Evolutionary conservation across 768 basidiomycete genomes (phyloP), one percentile per base, ranked within the genome.

Genomic region (Dendrothele bispora): DNA sequence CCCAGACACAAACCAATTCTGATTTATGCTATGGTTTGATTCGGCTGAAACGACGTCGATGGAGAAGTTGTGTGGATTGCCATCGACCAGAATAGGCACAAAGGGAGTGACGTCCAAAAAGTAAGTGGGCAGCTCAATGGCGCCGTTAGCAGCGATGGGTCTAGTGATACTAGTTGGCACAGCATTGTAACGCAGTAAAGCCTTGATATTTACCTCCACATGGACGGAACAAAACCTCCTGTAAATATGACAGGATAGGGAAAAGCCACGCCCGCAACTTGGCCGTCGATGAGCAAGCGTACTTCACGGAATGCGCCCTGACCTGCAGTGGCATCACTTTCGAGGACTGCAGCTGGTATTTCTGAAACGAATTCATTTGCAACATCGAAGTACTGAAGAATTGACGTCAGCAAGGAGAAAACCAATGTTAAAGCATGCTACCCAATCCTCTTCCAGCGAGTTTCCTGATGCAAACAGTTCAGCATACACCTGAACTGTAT

Each of bases 21-120:
- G 73, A 42, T 84, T 75, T 56, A 86, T 80, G n/a, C 71, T 65
- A 49, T 84, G 85, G 55, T 62, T 50, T 14, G 55, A 51, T 61
- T 91, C 84, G 15, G 83, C 82, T 4, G 88, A 88, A 18, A 73
- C 78, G 35, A 91, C 83, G 57, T 92, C 83, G 35, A 93, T 71
- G 43, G 82, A 78, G 58, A 91, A 75, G 38, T 71, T 82, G 61
- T 91, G 91, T 18, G 82, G 69, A n/a, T 77, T 61, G 3, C 83
- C 83, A 48, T 88, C 86, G 0, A 82, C 74, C 28, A 91, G 72
- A 17, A 83, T 57, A 5, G 86, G 86, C 1, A 85, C 75, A 60
- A 91, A 91, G 1, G 88, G 86, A 7, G 88, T 89, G 43, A 89
- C 63, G 62, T 91, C 89, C 17, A 91, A 54, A 61, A 83, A 83